These are phyloP conservation scores for Colletotrichum gloeosporioides DNA, from an alignment of 2,329 filamentous ascomycete species.

Conservation along the genomic window DNA sequence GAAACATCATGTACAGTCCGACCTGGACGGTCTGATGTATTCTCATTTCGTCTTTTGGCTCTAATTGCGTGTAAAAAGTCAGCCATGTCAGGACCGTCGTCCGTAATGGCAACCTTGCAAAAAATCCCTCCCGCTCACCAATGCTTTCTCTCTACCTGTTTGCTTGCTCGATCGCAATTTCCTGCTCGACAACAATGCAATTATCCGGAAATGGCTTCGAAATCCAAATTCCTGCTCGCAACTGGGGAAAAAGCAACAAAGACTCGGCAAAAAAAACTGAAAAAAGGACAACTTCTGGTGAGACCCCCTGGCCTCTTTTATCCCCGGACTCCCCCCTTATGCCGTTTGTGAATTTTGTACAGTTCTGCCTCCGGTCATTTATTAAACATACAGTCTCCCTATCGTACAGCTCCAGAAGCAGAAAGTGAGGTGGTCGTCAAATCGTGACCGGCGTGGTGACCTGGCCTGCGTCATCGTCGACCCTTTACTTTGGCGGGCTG, in stretches of 20 bases:
- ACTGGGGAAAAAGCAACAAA: not conserved
- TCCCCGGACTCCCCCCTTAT: conserved; percentile 15
- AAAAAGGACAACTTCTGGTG: conserved; percentile 3
- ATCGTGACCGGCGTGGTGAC: conserved; percentile 2
- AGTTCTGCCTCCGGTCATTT: conserved; percentile 19
- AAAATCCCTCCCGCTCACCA: not conserved
- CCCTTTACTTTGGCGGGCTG: conserved; percentile 35
- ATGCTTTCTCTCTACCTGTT: not conserved
- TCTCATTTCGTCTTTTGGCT: not conserved
- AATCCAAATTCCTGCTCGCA: conserved; percentile 18
- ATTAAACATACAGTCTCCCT: conserved; percentile 20
- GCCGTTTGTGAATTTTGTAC: conserved; percentile 16
- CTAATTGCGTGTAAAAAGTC: not conserved
- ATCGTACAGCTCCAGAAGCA: conserved; percentile 16
- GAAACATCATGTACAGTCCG: not conserved
- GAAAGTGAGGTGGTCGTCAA: conserved; percentile 12
- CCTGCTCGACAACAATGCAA: conserved; percentile 15
- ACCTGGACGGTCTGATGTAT: not conserved
- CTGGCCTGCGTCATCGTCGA: not conserved
- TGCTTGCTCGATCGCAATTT: conserved; percentile 10
- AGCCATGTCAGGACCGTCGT: not conserved
- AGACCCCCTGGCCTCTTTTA: conserved; percentile 14
- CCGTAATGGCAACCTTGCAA: not conserved
- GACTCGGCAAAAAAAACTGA: not conserved
- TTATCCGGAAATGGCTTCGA: conserved; percentile 17